Conservation (phyloP, 805 yeast genomes). For the Cyberlindnera veronae region DNA sequence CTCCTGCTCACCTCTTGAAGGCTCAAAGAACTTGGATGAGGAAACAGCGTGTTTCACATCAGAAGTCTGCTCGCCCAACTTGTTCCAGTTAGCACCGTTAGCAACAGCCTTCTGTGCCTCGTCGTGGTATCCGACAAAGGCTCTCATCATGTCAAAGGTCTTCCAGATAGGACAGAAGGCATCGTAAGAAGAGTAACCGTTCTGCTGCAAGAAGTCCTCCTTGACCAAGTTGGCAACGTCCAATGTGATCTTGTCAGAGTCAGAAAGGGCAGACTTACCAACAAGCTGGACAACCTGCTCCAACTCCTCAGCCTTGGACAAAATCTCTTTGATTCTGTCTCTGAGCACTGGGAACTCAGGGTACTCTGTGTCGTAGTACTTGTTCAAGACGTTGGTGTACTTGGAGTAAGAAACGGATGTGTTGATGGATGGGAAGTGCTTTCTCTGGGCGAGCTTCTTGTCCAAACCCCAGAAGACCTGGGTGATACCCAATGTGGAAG, state of each 20-base stretch:
- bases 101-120: slow-evolving; percentile 98
- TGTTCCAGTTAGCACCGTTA: slow-evolving; percentile 92
- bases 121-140: slow-evolving; percentile 85
- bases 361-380: slow-evolving; percentile 78
- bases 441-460: slow-evolving; percentile 98
- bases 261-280: slow-evolving; percentile 97
- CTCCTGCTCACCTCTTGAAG: slow-evolving; percentile 82
- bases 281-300: slow-evolving; percentile 99
- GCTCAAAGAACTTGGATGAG: slow-evolving; percentile 94
- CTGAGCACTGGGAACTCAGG: slow-evolving; percentile 91
- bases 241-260: slow-evolving; percentile 92
- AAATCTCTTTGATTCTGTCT: slow-evolving; percentile 88
- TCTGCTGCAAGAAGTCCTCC: slow-evolving; percentile 98
- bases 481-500: slow-evolving; percentile 98
- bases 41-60: slow-evolving; percentile 94
- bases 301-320: slow-evolving; percentile 95
- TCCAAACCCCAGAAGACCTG: slow-evolving; percentile 99
- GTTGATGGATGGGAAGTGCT: slow-evolving; percentile 98
- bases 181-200: slow-evolving; percentile 97
- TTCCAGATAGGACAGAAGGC: slow-evolving; percentile 99
- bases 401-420: slow-evolving; percentile 96
- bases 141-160: slow-evolving; percentile 97
- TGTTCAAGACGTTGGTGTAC: slow-evolving; percentile 83
- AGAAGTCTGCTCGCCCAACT: slow-evolving; percentile 80
- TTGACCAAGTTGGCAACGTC: slow-evolving; percentile 90